Evolutionary conservation across 257 asterid genomes (phyloP), one percentile per base, ranked within the genome.

Genomic region (Leonotis leonurus): DNA sequence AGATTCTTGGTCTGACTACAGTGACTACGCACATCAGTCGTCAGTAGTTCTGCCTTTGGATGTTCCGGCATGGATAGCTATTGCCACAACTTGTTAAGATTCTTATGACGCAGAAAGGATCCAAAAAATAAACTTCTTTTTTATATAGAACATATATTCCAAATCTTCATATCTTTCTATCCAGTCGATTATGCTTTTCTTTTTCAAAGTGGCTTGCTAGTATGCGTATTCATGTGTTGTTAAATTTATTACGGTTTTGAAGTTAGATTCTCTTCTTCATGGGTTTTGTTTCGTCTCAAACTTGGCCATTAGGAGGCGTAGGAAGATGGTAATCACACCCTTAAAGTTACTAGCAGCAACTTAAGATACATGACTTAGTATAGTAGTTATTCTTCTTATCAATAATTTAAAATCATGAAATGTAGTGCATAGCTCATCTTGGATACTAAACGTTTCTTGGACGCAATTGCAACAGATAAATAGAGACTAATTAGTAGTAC

Each of bases 61-160:
- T 55, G 44, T 55, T 32, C 27, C 18, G 27, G 61, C 61, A 55
- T 56, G 46, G 25, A 56, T 35, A 41, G 33, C 62, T 45, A 36
- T 53, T 53, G 41, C 53, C 17, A 22, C 67, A 41, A 57, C 71
- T 71, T 57, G 71, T 64, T 26, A 44, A 70, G 58, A 58, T 64
- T 50, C 67, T 49, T 36, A 25, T 13, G 27, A 50, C 11, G 25
- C 16, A 1, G 29, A 9, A n/a, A 36, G 30, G 16, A 71, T 64
- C 57, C 10, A 1, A 32, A 1, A 32, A 16, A 29, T 27, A 8
- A 33, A 55, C 54, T 27, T 63, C 14, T 16, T 10, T 11, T 33
- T 33, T 62, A 37, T 43, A 24, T 18, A 24, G 6, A 29, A 35
- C 2, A 35, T 37, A 10, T 37, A 11, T 37, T 37, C 44, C 60